Conservation (phyloP, 1,139 yeast genomes). For the Pichia sp. region DNA sequence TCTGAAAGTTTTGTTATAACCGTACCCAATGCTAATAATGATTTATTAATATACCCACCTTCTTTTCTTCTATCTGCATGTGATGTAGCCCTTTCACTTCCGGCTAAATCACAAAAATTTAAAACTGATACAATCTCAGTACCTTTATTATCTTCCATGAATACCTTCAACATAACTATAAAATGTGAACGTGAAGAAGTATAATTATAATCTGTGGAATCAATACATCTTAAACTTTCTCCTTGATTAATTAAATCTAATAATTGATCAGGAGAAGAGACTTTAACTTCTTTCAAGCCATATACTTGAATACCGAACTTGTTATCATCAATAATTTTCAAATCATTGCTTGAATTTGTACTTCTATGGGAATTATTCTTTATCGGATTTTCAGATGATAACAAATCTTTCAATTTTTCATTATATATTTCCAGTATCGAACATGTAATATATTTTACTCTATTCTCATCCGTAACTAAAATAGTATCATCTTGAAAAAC, state of each 20-base stretch:
- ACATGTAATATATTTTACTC: conserved; percentile 33
- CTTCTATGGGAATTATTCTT: neutral
- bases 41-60: conserved; percentile 87
- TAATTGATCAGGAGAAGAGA: conserved; percentile 53
- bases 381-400: conserved; percentile 31
- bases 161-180: conserved; percentile 31
- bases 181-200: conserved; percentile 87
- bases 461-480: conserved; percentile 16
- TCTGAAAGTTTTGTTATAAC: conserved; percentile 75
- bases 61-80: conserved; percentile 82
- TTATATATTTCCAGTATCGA: conserved; percentile 76
- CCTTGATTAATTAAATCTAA: conserved; percentile 59
- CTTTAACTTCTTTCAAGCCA: conserved; percentile 64
- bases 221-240: conserved; percentile 69
- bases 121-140: conserved; percentile 53
- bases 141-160: conserved; percentile 6
- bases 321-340: conserved; percentile 72
- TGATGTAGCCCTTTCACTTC: conserved; percentile 85
- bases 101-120: conserved; percentile 91
- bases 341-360: conserved; percentile 34
- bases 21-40: conserved; percentile 80
- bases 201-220: conserved; percentile 82
- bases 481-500: conserved; percentile 12
- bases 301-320: conserved; percentile 66
- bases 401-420: conserved; percentile 73